A percentile compares a stretch with the other conserved stretches of the same genome.
These are phyloP conservation scores for Pigoraptor vietnamica DNA, from an alignment of 78 protist genomes.

Conservation along the genomic window DNA sequence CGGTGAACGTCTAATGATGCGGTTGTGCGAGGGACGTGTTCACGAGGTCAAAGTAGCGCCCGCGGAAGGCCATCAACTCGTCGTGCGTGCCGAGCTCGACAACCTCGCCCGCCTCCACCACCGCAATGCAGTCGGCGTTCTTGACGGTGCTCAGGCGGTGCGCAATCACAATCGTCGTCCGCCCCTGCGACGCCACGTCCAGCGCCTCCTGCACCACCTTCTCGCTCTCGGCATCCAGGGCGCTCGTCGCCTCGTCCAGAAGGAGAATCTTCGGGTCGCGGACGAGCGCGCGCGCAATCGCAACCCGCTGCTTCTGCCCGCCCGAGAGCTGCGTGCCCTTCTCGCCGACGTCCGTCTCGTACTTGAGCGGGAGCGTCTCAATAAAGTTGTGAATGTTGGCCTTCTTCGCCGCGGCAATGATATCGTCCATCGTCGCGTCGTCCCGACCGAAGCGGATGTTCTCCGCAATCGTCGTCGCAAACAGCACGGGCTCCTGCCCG, in stretches of 20 bases:
- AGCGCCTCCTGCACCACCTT: conserved; percentile 79
- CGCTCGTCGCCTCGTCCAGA: conserved; percentile 92
- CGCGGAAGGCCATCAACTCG: conserved; percentile 33
- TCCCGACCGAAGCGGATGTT: conserved; percentile 75
- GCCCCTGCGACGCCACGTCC: conserved; percentile 45
- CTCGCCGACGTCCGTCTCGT: conserved; percentile 87
- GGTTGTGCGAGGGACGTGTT: too few relatives aligned
- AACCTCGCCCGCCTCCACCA: conserved; percentile 58
- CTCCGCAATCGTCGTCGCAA: conserved; percentile 69
- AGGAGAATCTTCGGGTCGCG: conserved; percentile 83
- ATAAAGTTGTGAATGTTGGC: conserved; percentile 83
- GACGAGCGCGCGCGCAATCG: conserved; percentile 92
- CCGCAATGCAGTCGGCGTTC: conserved; percentile 58
- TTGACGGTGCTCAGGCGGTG: conserved; percentile 82
- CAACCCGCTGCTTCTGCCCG: conserved; percentile 82
- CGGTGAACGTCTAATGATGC: too few relatives aligned
- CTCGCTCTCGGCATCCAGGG: conserved; percentile 81
- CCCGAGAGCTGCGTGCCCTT: conserved; percentile 88
- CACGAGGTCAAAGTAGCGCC: neutral
- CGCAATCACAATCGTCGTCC: conserved; percentile 66
- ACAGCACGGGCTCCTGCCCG: conserved; percentile 82
- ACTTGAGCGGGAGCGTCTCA: conserved; percentile 67
- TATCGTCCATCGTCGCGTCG: conserved; percentile 44
- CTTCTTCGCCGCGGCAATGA: conserved; percentile 49
- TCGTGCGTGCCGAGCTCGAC: conserved; percentile 68